phyloP scores from a whole-genome alignment of 805 yeast genomes.

The Grigorovia transvaalensis region DNA sequence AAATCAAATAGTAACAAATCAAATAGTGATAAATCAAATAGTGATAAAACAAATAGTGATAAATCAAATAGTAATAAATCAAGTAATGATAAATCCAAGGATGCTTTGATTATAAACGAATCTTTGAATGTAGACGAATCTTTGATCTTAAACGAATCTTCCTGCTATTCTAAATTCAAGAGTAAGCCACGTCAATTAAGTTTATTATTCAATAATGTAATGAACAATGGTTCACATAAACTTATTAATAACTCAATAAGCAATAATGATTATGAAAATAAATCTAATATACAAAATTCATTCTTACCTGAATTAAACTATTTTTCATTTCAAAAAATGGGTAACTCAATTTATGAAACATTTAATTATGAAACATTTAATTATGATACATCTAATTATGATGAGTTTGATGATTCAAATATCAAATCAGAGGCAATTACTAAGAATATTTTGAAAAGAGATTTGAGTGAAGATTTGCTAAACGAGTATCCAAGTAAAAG shows the following conservation, averaged over 20 bases:
- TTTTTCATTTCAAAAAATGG: background rate
- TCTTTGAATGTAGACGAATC: too few species aligned
- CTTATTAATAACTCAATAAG: too few species aligned
- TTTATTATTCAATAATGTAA: conserved; percentile 11
- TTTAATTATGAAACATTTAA: background rate
- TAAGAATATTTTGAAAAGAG: background rate
- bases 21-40: too few species aligned
- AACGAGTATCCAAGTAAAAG: background rate
- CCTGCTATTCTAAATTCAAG: conserved; percentile 11
- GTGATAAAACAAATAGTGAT: too few species aligned
- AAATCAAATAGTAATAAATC: too few species aligned
- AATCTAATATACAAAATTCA: background rate
- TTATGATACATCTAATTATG: background rate
- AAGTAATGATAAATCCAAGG: too few species aligned
- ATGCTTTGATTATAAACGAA: too few species aligned
- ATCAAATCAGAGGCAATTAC: background rate
- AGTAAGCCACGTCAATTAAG: conserved; percentile 8
- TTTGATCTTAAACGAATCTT: background rate
- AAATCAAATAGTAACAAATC: too few species aligned
- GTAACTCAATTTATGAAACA: background rate
- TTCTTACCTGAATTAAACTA: background rate
- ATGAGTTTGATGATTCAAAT: background rate
- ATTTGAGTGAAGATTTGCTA: background rate
- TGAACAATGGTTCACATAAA: conserved; percentile 2
- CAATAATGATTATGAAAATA: background rate